Evolutionary conservation across 768 basidiomycete species (phyloP).

Genomic region (Podaxis carcinomalis): DNA sequence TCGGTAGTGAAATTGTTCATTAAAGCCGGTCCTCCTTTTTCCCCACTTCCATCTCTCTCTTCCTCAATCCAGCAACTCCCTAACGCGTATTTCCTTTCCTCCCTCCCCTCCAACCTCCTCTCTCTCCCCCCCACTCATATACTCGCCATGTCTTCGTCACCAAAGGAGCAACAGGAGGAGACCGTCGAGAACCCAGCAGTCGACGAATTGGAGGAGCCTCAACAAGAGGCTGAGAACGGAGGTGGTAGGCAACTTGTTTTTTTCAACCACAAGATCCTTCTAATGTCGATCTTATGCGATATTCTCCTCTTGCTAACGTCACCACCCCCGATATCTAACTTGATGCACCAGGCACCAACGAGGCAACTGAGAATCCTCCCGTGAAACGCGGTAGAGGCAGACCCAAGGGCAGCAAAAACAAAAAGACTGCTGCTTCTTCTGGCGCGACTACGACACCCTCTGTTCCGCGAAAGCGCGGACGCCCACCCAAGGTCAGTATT

Average conservation of each 20-base stretch:
- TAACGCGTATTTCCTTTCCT: constrained; percentile 24
- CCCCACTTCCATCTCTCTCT: constrained; percentile 52
- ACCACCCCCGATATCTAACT: constrained; percentile 16
- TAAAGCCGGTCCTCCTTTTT: constrained; percentile 72
- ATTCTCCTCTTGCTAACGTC: constrained; percentile 17
- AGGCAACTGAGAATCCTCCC: constrained; percentile 25
- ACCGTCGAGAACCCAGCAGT: constrained; percentile 47
- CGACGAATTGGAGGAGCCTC: constrained; percentile 56
- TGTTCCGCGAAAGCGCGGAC: constrained; percentile 53
- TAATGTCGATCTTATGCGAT: constrained; percentile 21
- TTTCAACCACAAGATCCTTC: constrained; percentile 23
- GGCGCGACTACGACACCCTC: constrained; percentile 30
- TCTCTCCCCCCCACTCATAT: constrained; percentile 21
- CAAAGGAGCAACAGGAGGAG: constrained; percentile 48
- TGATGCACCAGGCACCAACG: constrained; percentile 34
- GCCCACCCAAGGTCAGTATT: constrained; percentile 57
- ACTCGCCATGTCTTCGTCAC: constrained; percentile 57
- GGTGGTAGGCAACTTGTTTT: constrained; percentile 30
- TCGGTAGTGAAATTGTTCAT: constrained; percentile 68
- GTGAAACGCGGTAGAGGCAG: constrained; percentile 81
- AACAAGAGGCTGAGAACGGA: constrained; percentile 33
- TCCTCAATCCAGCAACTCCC: constrained; percentile 35
- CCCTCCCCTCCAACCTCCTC: constrained; percentile 21
- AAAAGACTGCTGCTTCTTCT: constrained; percentile 34
- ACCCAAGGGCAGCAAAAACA: constrained; percentile 84